Base-by-base conservation (phyloP, 768 basidiomycete species). In the Suillus subalutaceus region DNA sequence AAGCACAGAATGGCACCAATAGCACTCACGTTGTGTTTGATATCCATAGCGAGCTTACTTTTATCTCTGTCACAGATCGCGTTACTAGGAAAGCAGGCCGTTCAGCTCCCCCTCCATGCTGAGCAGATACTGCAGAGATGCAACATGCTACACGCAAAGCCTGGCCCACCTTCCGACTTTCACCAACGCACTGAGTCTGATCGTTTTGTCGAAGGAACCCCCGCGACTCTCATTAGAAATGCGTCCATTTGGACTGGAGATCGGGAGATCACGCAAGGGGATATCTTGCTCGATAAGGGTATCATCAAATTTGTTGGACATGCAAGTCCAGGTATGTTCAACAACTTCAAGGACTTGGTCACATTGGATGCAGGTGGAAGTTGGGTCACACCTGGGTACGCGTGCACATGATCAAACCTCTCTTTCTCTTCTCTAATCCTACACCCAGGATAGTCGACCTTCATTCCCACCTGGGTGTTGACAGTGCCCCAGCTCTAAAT, bases 401-500 rank as follows among this genome's bases (percentile, higher is more conserved):
- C 59, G 52, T 65, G 63, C 35, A 76, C n/a, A 61, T 65, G 16
- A 74, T 41, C 16, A 26, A 75, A 26, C 71, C 1, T 43, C 18
- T 7, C 20, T 43, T 32, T 2, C 41, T 60, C 58, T 43, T 60
- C 4, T 78, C 77, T 52, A 77, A 74, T 30, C 8, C 55, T 69
- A 52, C 44, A 57, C 35, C 40, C 52, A 71, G 70, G 56, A 87
- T 82, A 65, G 88, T 92, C 38, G 90, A 93, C 71, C 76, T 92
- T 69, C 88, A 94, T 75, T 92, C 93, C 6, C 94, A 96, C 73
- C 77, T 95, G 50, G 96, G 93, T 4, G 79, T 96, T 6, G 75
- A 85, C 68, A 87, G 89, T 52, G 73, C 84, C 16, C 96, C 96
- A 0, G 65, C 35, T 8, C 75, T 87, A 73, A 56, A 70, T 67